Evolutionary conservation across 306 rosid species (phyloP), one percentile per base, ranked within the genome.

Genomic region (Acacia confusa): DNA sequence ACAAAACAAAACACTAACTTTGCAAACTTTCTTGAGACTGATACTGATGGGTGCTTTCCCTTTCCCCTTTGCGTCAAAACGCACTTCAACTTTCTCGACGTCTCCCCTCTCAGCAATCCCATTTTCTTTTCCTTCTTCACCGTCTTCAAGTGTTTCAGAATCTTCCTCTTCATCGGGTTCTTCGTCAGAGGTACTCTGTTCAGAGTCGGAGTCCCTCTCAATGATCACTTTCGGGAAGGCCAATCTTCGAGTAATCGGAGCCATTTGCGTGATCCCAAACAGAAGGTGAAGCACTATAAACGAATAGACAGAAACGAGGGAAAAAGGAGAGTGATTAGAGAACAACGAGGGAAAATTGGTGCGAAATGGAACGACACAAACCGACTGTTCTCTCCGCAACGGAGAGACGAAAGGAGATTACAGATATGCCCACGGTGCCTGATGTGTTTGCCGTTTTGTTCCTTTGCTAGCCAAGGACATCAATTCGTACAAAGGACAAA

Each of bases 21-120:
- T 93, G 90, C 99, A 95, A 69, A 92, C 92, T 93, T 92, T 93
- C 86, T 84, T 90, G 82, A 95, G 95, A 82, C 84, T 76, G 15
- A 90, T 77, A 74, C 88, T 87, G 64, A 93, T 90, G 63, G 89
- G 89, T 41, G 84, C 36, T 86, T 91, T 93, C 61, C 94, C 93
- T 86, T 91, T 90, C 34, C 64, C 71, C 84, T 82, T 91, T 0
- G 71, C 64, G 20, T 85, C 88, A 67, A 52, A 77, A 84, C 63
- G 82, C 77, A 79, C 80, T 74, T 93, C 93, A 7, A 28, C 25
- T 83, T 81, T 73, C 78, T 72, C 84, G 4, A 61, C 77, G 40
- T 71, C 83, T 20, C 28, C 88, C 34, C 73, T 83, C 63, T 76
- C 77, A 25, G 30, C 19, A 60, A 55, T 72, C 53, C 70, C 83